Percentiles rank a stretch among this genome's conserved stretches.
phyloP scores from a whole-genome alignment of 495 filamentous ascomycete genomes.

The Neurospora sp. region DNA sequence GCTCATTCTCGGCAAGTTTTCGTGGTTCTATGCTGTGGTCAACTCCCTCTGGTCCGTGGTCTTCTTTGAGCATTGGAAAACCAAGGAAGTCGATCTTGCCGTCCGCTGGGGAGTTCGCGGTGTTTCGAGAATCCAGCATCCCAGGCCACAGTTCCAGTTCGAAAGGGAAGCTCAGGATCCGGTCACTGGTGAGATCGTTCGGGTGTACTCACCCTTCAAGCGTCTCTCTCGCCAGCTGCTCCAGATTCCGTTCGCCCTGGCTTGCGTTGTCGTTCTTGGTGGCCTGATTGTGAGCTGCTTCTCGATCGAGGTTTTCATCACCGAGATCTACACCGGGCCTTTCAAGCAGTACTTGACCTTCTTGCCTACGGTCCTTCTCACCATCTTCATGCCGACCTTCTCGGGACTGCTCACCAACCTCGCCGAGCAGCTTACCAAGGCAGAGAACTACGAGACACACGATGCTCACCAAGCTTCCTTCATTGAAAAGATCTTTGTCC shows the following conservation, averaged over 20 bases:
- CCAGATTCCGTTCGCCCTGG: constrained; percentile 79
- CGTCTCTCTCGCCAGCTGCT: constrained; percentile 70
- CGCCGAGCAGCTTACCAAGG: constrained; percentile 70
- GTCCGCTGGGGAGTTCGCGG: constrained; percentile 88
- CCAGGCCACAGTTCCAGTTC: constrained; percentile 66
- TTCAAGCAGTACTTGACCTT: constrained; percentile 78
- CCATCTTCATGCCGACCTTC: constrained; percentile 69
- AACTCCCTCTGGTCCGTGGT: constrained; percentile 81
- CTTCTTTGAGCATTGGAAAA: constrained; percentile 96
- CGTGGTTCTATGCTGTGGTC: constrained; percentile 68
- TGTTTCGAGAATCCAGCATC: constrained; percentile 71
- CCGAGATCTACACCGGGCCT: constrained; percentile 86
- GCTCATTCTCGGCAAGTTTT: constrained; percentile 76
- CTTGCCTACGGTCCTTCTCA: constrained; percentile 77
- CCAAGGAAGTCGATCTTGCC: constrained; percentile 81
- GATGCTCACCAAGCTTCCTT: constrained; percentile 68
- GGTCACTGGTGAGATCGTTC: constrained; percentile 71
- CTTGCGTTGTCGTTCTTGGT: constrained; percentile 59
- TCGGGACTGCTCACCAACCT: constrained; percentile 63
- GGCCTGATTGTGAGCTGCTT: constrained; percentile 80
- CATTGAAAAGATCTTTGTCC: constrained; percentile 83
- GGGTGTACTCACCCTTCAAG: constrained; percentile 68
- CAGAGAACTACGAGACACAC: constrained; percentile 86
- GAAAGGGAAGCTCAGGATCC: constrained; percentile 69
- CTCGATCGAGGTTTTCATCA: constrained; percentile 91